Percentiles rank a stretch among this genome's conserved stretches.
Conservation (phyloP, 768 basidiomycete species). For the Russula foetens region DNA sequence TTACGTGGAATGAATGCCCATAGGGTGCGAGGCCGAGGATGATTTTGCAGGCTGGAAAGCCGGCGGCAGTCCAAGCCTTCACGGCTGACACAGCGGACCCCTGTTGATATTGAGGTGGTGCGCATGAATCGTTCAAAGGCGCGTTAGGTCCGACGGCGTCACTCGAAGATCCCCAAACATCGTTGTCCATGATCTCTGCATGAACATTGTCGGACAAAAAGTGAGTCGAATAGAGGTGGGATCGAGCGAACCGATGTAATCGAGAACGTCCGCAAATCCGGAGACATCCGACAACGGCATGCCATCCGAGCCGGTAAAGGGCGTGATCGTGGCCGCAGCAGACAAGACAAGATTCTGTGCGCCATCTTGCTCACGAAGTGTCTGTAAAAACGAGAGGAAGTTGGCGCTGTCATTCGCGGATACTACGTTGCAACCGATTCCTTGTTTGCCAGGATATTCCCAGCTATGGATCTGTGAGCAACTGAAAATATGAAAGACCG, state of each 20-base stretch:
- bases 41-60: conserved; percentile 66
- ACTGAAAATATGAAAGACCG: neutral
- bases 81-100: conserved; percentile 80
- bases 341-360: conserved; percentile 51
- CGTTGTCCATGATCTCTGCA: conserved; percentile 56
- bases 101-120: conserved; percentile 39
- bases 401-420: conserved; percentile 57
- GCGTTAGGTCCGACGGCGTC: conserved; percentile 73
- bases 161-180: conserved; percentile 44
- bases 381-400: conserved; percentile 66
- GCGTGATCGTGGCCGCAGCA: conserved; percentile 40
- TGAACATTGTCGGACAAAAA: neutral
- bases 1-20: conserved; percentile 60
- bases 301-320: conserved; percentile 42
- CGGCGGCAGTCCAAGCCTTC: conserved; percentile 65
- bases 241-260: conserved; percentile 38
- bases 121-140: conserved; percentile 74
- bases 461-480: conserved; percentile 41
- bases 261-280: conserved; percentile 60
- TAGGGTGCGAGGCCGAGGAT: conserved; percentile 82
- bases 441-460: conserved; percentile 71
- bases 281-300: conserved; percentile 61
- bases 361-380: conserved; percentile 50
- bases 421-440: conserved; percentile 64
- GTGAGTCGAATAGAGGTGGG: neutral